Percentiles rank a stretch among this genome's conserved stretches.
These are phyloP conservation scores for Xylaria hypoxylon DNA, from an alignment of 2,329 filamentous ascomycete genomes.

Conservation along the genomic window DNA sequence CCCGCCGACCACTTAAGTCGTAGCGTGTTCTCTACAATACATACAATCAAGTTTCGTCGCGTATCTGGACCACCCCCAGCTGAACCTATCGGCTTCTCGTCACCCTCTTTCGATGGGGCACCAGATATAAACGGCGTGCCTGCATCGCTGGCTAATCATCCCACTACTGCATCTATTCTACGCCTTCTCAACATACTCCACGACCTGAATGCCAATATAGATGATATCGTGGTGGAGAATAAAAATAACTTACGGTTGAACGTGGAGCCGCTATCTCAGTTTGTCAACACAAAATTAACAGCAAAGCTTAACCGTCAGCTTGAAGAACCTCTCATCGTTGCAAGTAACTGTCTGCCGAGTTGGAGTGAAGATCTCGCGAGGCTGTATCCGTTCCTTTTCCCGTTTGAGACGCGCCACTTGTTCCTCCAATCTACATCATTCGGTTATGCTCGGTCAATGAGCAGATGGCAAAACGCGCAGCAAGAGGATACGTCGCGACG, in stretches of 20 bases:
- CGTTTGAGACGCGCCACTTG: slow-evolving; percentile 95
- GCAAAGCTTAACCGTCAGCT: slow-evolving; percentile 97
- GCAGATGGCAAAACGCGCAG: slow-evolving; percentile 94
- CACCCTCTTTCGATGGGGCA: slow-evolving; percentile 61
- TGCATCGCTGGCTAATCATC: slow-evolving; percentile 83
- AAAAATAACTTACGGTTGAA: slow-evolving; percentile 77
- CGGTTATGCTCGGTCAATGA: slow-evolving; percentile 97
- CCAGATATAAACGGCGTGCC: slow-evolving; percentile 72
- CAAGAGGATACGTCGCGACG: slow-evolving; percentile 82
- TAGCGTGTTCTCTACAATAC: slow-evolving; percentile 89
- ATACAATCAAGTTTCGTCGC: slow-evolving; percentile 91
- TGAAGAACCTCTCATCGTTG: slow-evolving; percentile 95
- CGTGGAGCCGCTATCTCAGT: slow-evolving; percentile 87
- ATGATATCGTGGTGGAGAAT: slow-evolving; percentile 86
- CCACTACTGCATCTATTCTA: slow-evolving; percentile 87
- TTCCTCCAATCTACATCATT: slow-evolving; percentile 99
- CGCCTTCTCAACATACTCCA: slow-evolving; percentile 90
- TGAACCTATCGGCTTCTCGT: slow-evolving; percentile 72
- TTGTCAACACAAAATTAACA: slow-evolving; percentile 98
- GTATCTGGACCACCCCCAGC: slow-evolving; percentile 84
- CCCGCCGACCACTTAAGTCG: slow-evolving; percentile 74
- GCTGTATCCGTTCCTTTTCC: slow-evolving; percentile 95
- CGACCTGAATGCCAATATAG: slow-evolving; percentile 90
- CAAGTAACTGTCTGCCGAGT: slow-evolving; percentile 92
- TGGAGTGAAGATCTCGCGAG: slow-evolving; percentile 97